A percentile compares a stretch with the other conserved stretches of the same genome.
phyloP scores from a whole-genome alignment of 1,284 basidiomycete genomes.

The Hortiboletus rubellus region DNA sequence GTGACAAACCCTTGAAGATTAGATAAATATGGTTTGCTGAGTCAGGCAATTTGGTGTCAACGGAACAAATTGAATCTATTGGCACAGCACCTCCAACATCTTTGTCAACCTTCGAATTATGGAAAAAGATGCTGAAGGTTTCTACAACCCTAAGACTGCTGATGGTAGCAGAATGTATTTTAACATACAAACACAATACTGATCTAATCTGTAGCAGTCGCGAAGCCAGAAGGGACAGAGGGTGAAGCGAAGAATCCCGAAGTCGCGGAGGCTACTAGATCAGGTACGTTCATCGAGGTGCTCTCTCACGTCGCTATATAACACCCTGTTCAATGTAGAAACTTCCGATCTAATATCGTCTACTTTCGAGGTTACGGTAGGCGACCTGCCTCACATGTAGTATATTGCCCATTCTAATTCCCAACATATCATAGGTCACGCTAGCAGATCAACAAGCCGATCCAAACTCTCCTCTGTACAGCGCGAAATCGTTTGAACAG shows the following conservation, averaged over 20 bases:
- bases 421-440: conserved; percentile 69
- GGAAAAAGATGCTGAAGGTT: conserved; percentile 75
- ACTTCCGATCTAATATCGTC: conserved; percentile 64
- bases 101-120: conserved; percentile 33
- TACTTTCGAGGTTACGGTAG: conserved; percentile 71
- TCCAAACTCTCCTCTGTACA: conserved; percentile 93
- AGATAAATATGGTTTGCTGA: conserved; percentile 26
- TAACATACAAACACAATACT: conserved; percentile 1
- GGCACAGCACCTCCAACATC: conserved; percentile 1
- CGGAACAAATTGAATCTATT: neutral
- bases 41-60: conserved; percentile 17
- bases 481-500: conserved; percentile 93
- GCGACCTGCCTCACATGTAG: conserved; percentile 27
- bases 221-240: conserved; percentile 30
- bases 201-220: conserved; percentile 13
- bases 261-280: conserved; percentile 20
- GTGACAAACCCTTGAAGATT: conserved; percentile 20
- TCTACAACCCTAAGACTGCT: conserved; percentile 51
- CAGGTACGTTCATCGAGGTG: conserved; percentile 21
- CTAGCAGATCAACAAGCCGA: conserved; percentile 97
- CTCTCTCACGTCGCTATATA: neutral
- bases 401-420: conserved; percentile 1
- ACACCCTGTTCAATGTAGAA: conserved; percentile 13
- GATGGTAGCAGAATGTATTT: conserved; percentile 24
- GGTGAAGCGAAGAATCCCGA: conserved; percentile 25